These are phyloP conservation scores for Yamadazyma tumulicola DNA, from an alignment of 805 yeast genomes.

Conservation along the genomic window DNA sequence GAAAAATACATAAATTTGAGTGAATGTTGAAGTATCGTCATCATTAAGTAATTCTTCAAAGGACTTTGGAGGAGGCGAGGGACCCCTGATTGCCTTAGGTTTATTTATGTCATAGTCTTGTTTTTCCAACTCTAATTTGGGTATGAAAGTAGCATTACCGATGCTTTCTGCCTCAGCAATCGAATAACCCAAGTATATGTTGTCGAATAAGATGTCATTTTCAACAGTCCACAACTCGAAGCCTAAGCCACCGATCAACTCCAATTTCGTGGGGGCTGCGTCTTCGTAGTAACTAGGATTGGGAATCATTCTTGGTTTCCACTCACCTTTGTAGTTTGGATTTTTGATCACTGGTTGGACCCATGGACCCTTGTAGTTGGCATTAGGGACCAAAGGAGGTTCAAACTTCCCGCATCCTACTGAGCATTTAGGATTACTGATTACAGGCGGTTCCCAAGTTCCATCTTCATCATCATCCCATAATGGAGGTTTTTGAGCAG, in stretches of 20 bases:
- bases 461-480: constrained; percentile 95
- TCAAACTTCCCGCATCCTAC: constrained; percentile 84
- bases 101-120: constrained; percentile 35
- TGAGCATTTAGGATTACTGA: constrained; percentile 71
- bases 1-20: constrained; percentile 16
- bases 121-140: constrained; percentile 52
- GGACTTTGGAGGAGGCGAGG: constrained; percentile 42
- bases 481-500: constrained; percentile 61
- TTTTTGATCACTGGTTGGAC: constrained; percentile 60
- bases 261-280: constrained; percentile 53
- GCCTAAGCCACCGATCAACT: constrained; percentile 75
- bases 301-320: constrained; percentile 63
- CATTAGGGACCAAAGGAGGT: constrained; percentile 64
- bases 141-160: constrained; percentile 71
- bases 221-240: constrained; percentile 91
- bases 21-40: constrained; percentile 12
- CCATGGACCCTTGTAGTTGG: constrained; percentile 79
- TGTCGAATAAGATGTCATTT: constrained; percentile 69
- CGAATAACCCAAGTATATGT: constrained; percentile 81
- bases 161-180: constrained; percentile 78
- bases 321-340: constrained; percentile 76
- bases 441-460: constrained; percentile 68
- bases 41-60: constrained; percentile 33
- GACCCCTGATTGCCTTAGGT: constrained; percentile 40
- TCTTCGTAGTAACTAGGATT: constrained; percentile 73